A percentile compares a stretch with the other conserved stretches of the same genome.
Evolutionary conservation across 441 rosid genomes (phyloP).

Genomic region (Gossypium schwendimanii): DNA sequence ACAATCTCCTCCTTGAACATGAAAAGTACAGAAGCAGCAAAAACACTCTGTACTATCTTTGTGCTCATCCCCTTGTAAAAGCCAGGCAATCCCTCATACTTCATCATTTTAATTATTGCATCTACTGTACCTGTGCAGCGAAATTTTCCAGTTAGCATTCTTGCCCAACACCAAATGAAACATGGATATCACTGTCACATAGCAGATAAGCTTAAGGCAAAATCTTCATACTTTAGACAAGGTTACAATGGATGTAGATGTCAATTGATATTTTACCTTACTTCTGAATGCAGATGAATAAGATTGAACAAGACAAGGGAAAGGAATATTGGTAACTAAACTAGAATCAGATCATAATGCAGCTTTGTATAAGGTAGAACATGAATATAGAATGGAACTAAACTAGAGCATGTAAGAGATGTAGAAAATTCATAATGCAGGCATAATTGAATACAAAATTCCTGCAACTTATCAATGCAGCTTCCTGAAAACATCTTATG

Average conservation of each 20-base stretch:
- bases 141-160: slow-evolving; percentile 5
- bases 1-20: slow-evolving; percentile 70
- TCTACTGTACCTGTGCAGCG: slow-evolving; percentile 44
- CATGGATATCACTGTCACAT: not conserved
- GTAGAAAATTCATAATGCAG: not conserved
- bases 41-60: slow-evolving; percentile 68
- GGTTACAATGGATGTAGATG: not conserved
- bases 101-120: slow-evolving; percentile 58
- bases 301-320: not conserved
- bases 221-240: not conserved
- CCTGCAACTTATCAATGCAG: not conserved
- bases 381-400: not conserved
- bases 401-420: not conserved
- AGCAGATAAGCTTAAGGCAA: not conserved
- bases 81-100: slow-evolving; percentile 47
- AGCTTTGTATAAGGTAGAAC: not conserved
- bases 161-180: not conserved
- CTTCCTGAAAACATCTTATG: not conserved
- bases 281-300: not conserved
- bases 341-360: no score
- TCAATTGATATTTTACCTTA: not conserved
- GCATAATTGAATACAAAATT: not conserved
- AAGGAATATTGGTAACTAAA: not conserved
- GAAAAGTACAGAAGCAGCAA: slow-evolving; percentile 72
- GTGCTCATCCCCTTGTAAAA: slow-evolving; percentile 77